These are phyloP conservation scores for Primulina huaijiensis DNA, from an alignment of 257 asterid genomes.

Conservation along the genomic window DNA sequence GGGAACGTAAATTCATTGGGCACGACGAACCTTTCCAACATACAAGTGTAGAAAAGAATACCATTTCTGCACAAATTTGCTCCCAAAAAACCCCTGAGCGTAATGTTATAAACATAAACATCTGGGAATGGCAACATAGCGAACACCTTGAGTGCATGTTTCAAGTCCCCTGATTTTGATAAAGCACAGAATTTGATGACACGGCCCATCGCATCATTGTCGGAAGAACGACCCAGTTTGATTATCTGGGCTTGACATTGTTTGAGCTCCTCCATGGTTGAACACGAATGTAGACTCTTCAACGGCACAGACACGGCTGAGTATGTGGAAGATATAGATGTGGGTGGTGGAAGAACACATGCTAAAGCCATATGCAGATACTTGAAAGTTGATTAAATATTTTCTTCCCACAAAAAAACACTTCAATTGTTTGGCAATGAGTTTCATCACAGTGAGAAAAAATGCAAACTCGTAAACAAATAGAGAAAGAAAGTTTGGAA, in stretches of 20 bases:
- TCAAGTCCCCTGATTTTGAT: slow-evolving; percentile 46
- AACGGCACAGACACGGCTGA: slow-evolving; percentile 28
- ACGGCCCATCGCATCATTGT: slow-evolving; percentile 65
- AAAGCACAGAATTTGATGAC: slow-evolving; percentile 54
- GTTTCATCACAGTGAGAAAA: too few relatives aligned
- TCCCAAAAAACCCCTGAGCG: slow-evolving; percentile 50
- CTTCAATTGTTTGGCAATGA: too few relatives aligned
- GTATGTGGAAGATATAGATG: slow-evolving; percentile 27
- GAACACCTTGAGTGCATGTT: slow-evolving; percentile 58
- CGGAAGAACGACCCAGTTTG: slow-evolving; percentile 59
- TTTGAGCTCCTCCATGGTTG: slow-evolving; percentile 58
- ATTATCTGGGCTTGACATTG: slow-evolving; percentile 59
- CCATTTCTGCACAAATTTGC: slow-evolving; percentile 32
- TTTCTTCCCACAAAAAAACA: too few relatives aligned
- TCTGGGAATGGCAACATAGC: slow-evolving; percentile 61
- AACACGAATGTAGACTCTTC: slow-evolving; percentile 46
- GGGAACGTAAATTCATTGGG: slow-evolving; percentile 73
- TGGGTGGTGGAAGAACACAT: slow-evolving; percentile 26
- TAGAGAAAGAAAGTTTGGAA: too few relatives aligned
- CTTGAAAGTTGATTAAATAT: too few relatives aligned
- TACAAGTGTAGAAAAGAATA: slow-evolving; percentile 37
- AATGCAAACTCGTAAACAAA: too few relatives aligned
- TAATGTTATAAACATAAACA: slow-evolving; percentile 57
- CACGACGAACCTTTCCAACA: slow-evolving; percentile 42
- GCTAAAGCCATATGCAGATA: slow-evolving; percentile 32